A percentile compares a stretch with the other conserved stretches of the same genome.
Evolutionary conservation across 352 stramenopile genomes (phyloP).

Genomic region (Aphanomyces cochlioides): DNA sequence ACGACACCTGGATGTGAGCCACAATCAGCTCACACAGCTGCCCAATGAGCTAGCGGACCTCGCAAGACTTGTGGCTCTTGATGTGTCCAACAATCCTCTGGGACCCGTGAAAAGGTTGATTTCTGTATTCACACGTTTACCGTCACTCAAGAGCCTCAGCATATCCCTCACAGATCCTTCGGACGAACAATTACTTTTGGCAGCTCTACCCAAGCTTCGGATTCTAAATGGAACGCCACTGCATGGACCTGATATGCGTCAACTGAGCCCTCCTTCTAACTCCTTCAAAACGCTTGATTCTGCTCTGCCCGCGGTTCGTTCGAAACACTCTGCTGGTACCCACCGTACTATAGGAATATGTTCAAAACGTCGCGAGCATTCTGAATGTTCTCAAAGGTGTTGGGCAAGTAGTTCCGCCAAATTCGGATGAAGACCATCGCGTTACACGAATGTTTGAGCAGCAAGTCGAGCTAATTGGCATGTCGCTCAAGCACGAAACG

Average conservation of each 20-base stretch:
- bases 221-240: conserved; percentile 56
- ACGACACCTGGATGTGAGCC: conserved; percentile 55
- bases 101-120: conserved; percentile 43
- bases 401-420: neutral
- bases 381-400: conserved; percentile 24
- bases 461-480: conserved; percentile 46
- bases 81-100: conserved; percentile 54
- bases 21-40: conserved; percentile 46
- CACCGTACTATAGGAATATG: conserved; percentile 14
- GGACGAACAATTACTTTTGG: conserved; percentile 50
- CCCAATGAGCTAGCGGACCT: conserved; percentile 45
- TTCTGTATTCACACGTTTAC: conserved; percentile 42
- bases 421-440: conserved; percentile 22
- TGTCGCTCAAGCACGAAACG: conserved; percentile 38
- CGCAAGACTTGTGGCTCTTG: conserved; percentile 54
- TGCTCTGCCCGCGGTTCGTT: neutral
- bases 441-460: conserved; percentile 40
- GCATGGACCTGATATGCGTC: too few species aligned
- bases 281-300: neutral
- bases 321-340: neutral
- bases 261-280: neutral
- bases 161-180: conserved; percentile 45
- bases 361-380: conserved; percentile 29
- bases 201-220: conserved; percentile 52
- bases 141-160: conserved; percentile 57